Evolutionary conservation across 352 stramenopile species (phyloP).

Genomic region (Salisapilia sapeloensis): DNA sequence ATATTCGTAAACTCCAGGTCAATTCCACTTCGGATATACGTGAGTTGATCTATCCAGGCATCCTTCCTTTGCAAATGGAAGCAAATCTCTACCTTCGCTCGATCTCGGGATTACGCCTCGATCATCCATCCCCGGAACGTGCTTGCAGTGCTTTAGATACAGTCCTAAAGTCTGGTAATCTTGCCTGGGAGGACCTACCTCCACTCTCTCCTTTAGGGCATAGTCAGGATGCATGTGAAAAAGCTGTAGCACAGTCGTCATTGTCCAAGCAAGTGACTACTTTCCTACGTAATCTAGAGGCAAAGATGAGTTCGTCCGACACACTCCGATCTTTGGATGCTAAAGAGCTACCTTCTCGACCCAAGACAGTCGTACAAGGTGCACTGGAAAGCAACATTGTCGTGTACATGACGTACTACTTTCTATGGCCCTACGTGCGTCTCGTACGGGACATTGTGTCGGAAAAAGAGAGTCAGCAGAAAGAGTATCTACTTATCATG

Average conservation of each 20-base stretch:
- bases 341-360: conserved; percentile 16
- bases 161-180: conserved; percentile 17
- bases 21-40: too few species aligned
- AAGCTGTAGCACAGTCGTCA: conserved; percentile 5
- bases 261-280: conserved; percentile 7
- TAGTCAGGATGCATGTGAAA: conserved; percentile 6
- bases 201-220: conserved; percentile 12
- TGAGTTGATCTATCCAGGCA: conserved; percentile 15
- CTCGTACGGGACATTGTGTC: conserved; percentile 75
- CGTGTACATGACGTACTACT: conserved; percentile 55
- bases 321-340: conserved; percentile 21
- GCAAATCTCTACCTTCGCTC: conserved; percentile 29
- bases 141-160: conserved; percentile 20
- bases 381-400: conserved; percentile 49
- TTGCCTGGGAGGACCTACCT: conserved; percentile 31
- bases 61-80: conserved; percentile 37
- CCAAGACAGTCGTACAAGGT: conserved; percentile 17
- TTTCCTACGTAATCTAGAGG: conserved; percentile 22
- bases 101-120: conserved; percentile 3
- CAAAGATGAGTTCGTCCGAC: conserved; percentile 11
- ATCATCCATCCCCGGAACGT: neutral
- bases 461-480: conserved; percentile 83
- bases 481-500: conserved; percentile 84
- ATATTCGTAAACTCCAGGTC: too few species aligned
- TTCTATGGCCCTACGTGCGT: conserved; percentile 75